These are phyloP conservation scores for Rhizopus sp. DNA, from an alignment of 371 early-diverging fungal species.

Conservation along the genomic window DNA sequence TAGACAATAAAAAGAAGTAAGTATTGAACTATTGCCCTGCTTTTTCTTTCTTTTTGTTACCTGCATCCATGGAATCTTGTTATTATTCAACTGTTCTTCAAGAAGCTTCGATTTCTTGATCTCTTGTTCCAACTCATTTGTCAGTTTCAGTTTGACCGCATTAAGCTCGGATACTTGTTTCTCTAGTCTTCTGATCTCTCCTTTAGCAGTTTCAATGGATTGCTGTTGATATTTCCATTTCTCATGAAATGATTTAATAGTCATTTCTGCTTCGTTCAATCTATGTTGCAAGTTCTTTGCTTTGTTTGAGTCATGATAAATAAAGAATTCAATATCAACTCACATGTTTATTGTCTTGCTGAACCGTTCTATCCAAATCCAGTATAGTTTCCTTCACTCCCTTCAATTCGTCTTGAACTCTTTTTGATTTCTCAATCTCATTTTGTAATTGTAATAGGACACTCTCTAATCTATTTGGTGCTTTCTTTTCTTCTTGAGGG, in stretches of 20 bases:
- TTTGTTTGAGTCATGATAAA: too few relatives aligned
- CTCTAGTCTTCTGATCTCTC: slow-evolving; percentile 15
- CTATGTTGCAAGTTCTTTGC: background rate
- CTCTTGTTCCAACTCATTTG: slow-evolving; percentile 9
- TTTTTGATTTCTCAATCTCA: slow-evolving; percentile 40
- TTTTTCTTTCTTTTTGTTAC: background rate
- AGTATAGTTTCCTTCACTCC: slow-evolving; percentile 28
- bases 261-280: slow-evolving; percentile 14
- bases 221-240: slow-evolving; percentile 22
- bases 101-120: slow-evolving; percentile 7
- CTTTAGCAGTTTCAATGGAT: slow-evolving; percentile 27
- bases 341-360: slow-evolving; percentile 18
- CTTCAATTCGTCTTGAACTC: slow-evolving; percentile 33
- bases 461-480: slow-evolving; percentile 24
- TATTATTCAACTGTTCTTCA: slow-evolving; percentile 8
- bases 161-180: slow-evolving; percentile 5
- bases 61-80: background rate
- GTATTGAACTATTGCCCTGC: background rate
- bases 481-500: slow-evolving; percentile 6
- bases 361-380: slow-evolving; percentile 25
- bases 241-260: slow-evolving; percentile 12
- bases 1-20: background rate
- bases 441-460: slow-evolving; percentile 36
- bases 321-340: background rate
- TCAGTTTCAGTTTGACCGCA: slow-evolving; percentile 2